Evolutionary conservation across 345 rosid genomes (phyloP), one percentile per base, ranked within the genome.

Genomic region (Conringia planisiliqua): DNA sequence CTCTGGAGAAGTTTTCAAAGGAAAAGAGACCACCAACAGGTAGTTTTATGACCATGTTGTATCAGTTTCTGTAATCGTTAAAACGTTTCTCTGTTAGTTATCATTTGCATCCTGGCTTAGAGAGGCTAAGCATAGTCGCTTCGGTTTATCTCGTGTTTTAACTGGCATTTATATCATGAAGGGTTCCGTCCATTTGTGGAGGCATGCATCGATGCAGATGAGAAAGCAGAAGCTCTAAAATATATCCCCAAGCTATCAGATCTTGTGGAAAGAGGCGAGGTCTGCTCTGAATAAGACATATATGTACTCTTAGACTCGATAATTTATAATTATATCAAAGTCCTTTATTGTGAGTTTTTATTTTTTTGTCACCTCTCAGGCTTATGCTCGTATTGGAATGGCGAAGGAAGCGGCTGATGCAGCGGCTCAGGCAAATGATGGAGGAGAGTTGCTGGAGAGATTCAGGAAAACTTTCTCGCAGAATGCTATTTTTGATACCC

Each of bases 341-440:
- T 4, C 30, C 17, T 52, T 18, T 40, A 46, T 10, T 75, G 22
- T 40, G 67, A 71, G n/a, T 17, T 54, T 43, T n/a, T 57, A 22
- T 40, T 68, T 13, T 26, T 16, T n/a, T 57, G 43, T 43, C 24
- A 22, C 6, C 13, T 39, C 80, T 48, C 81, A 95, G 99, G 88
- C 97, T 39, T 95, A 85, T 76, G 97, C 97, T 74, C 87, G 92
- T 75, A 87, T 95, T 54, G 99, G 94, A 66, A 92, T 95, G 97
- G 97, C 97, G 3, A 92, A 95, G 82, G 99, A 95, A 84, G 97
- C 98, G 13, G 98, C 97, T 13, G 97, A 91, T 75, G 96, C 97
- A 68, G 99, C 99, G 10, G 87, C 95, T 68, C 97, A 88, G 72
- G 93, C 97, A 30, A 88, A 90, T 76, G 97, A 95, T 72, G 97